Evolutionary conservation across 2,329 filamentous ascomycete genomes (phyloP).

Genomic region (Phaeosphaeria sp.): DNA sequence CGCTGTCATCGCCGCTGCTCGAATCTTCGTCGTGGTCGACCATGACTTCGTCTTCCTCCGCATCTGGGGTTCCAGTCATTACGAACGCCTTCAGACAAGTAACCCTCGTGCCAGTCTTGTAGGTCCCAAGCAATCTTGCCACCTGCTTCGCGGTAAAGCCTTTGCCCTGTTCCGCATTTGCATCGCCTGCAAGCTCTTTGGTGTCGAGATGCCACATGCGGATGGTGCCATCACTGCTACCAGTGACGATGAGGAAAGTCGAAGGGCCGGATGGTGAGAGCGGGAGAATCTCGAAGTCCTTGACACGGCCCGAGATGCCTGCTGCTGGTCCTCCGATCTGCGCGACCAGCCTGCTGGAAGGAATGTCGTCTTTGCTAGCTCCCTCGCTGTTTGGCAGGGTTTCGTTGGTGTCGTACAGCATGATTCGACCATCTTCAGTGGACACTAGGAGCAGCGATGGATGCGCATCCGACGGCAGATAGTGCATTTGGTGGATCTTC

Average conservation of each 20-base stretch:
- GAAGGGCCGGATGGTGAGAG: slow-evolving; percentile 45
- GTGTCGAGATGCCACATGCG: slow-evolving; percentile 72
- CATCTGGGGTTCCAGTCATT: slow-evolving; percentile 66
- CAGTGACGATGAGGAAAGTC: slow-evolving; percentile 67
- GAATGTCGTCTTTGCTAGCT: slow-evolving; percentile 57
- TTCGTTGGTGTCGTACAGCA: slow-evolving; percentile 78
- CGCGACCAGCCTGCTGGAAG: slow-evolving; percentile 68
- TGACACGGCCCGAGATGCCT: slow-evolving; percentile 76
- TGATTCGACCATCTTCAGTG: slow-evolving; percentile 86
- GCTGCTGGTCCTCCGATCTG: slow-evolving; percentile 77
- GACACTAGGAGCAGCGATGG: slow-evolving; percentile 74
- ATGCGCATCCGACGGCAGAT: slow-evolving; percentile 63
- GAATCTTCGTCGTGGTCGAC: slow-evolving; percentile 23
- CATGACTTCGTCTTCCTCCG: slow-evolving; percentile 29
- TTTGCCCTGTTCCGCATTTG: slow-evolving; percentile 17
- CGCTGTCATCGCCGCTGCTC: slow-evolving; percentile 31
- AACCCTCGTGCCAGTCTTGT: slow-evolving; percentile 86
- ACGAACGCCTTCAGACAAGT: slow-evolving; percentile 87
- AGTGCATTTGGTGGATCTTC: slow-evolving; percentile 84
- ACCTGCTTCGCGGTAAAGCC: slow-evolving; percentile 54
- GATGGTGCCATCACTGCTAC: slow-evolving; percentile 85
- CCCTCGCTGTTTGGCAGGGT: slow-evolving; percentile 41
- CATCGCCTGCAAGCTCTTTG: slow-evolving; percentile 29
- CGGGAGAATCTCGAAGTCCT: slow-evolving; percentile 79
- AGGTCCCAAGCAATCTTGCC: slow-evolving; percentile 75